These are phyloP conservation scores for Senna siamea DNA, from an alignment of 306 rosid species.

Conservation along the genomic window DNA sequence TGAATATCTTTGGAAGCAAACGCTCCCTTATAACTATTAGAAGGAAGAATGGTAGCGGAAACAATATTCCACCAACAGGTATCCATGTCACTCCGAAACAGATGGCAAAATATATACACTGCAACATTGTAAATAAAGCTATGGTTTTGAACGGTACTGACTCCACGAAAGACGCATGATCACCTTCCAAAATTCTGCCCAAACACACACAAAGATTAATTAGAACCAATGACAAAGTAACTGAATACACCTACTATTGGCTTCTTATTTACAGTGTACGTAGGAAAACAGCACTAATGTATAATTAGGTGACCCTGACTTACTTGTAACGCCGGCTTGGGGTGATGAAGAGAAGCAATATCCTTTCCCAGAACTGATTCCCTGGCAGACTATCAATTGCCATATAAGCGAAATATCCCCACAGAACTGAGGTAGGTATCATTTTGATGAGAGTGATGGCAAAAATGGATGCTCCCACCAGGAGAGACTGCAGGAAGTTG, in stretches of 20 bases:
- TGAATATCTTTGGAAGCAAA: conserved; percentile 14
- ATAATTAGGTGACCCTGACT: neutral
- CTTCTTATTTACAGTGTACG: no score
- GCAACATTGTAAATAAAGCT: neutral
- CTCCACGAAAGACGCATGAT: conserved; percentile 15
- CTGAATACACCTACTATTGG: neutral
- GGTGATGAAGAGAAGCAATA: conserved; percentile 56
- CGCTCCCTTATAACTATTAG: conserved; percentile 2
- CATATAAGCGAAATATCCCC: conserved; percentile 69
- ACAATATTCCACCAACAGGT: conserved; percentile 12
- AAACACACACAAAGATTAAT: neutral
- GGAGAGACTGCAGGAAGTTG: conserved; percentile 62
- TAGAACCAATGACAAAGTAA: no score
- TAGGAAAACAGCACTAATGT: no score
- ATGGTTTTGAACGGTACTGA: conserved; percentile 12
- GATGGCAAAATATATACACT: neutral
- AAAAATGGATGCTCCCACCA: conserved; percentile 56
- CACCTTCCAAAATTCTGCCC: conserved; percentile 15
- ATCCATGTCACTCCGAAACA: conserved; percentile 28
- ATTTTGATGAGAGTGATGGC: conserved; percentile 51
- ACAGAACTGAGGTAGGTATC: conserved; percentile 46
- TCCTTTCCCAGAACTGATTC: conserved; percentile 74
- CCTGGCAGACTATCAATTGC: conserved; percentile 77
- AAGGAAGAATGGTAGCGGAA: conserved; percentile 12
- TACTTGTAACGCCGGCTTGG: conserved; percentile 57